Conservation (phyloP, 164 flowering plant species). For the Stephania japonica region DNA sequence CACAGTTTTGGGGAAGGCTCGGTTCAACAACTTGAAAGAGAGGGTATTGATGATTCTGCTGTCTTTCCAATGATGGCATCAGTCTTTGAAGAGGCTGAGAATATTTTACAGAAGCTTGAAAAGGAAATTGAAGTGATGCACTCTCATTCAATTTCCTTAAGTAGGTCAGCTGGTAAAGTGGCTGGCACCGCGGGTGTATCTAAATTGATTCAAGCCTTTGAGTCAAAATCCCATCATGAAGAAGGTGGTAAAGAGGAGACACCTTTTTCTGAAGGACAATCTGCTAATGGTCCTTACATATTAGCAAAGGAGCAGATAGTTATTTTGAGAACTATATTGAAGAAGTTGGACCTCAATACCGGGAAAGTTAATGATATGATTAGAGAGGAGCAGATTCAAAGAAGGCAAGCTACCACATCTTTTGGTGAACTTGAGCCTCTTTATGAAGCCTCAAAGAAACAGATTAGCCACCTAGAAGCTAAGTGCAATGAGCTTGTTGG, state of each 20-base stretch:
- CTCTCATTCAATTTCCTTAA: conserved; percentile 37
- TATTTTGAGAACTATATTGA: conserved; percentile 39
- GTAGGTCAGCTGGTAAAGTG: conserved; percentile 34
- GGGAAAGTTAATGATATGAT: conserved; percentile 33
- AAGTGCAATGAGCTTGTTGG: conserved; percentile 33
- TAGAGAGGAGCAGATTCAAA: conserved; percentile 28
- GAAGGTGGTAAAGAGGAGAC: conserved; percentile 40
- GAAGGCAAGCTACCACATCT: conserved; percentile 24
- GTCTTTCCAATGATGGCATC: conserved; percentile 31
- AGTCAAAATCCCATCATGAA: conserved; percentile 55
- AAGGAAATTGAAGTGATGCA: conserved; percentile 53
- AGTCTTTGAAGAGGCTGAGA: conserved; percentile 51
- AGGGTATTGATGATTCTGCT: conserved; percentile 30
- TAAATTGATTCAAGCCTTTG: conserved; percentile 81
- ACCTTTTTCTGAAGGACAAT: conserved; percentile 23
- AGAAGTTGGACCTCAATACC: conserved; percentile 39
- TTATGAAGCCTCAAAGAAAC: conserved; percentile 46
- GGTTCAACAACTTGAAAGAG: conserved; percentile 20
- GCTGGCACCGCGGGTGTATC: conserved; percentile 55
- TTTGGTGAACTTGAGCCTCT: conserved; percentile 42
- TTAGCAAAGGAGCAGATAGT: conserved; percentile 32
- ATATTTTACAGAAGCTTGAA: conserved; percentile 51
- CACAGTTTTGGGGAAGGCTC: conserved; percentile 16
- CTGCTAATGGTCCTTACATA: conserved; percentile 30
- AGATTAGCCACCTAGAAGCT: conserved; percentile 22